These are phyloP conservation scores for Sclerotinia trifoliorum DNA, from an alignment of 2,329 filamentous ascomycete genomes.

Conservation along the genomic window DNA sequence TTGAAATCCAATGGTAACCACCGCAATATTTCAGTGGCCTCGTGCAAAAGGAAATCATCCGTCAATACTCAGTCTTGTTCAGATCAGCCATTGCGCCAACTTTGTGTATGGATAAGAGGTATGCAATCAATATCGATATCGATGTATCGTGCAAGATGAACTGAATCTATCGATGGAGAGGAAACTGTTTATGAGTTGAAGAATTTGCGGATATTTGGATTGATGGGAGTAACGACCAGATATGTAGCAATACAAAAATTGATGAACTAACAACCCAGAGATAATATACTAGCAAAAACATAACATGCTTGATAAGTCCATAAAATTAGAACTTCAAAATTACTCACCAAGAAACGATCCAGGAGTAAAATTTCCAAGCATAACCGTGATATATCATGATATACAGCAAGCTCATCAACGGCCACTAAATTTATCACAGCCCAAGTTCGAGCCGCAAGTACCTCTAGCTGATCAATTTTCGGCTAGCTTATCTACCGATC, in stretches of 20 bases:
- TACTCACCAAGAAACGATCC: neutral
- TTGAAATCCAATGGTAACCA: neutral
- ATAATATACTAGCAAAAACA: neutral
- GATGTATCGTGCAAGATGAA: neutral
- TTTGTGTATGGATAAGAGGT: too few relatives aligned
- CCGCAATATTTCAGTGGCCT: too few relatives aligned
- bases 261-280: too few relatives aligned
- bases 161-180: neutral
- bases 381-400: too few relatives aligned
- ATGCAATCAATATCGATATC: too few relatives aligned
- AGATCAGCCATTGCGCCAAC: too few relatives aligned
- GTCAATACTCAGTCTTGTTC: too few relatives aligned
- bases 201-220: neutral
- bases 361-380: too few relatives aligned
- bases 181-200: too few relatives aligned
- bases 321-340: neutral
- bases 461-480: neutral
- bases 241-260: neutral
- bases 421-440: too few relatives aligned
- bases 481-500: neutral
- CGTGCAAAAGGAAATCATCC: too few relatives aligned
- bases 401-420: too few relatives aligned
- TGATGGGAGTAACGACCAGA: neutral
- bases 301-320: neutral
- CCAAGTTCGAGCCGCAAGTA: neutral